A percentile compares a stretch with the other conserved stretches of the same genome.
These are phyloP conservation scores for Calonectria henricotiae DNA, from an alignment of 2,329 filamentous ascomycete genomes.

Conservation along the genomic window DNA sequence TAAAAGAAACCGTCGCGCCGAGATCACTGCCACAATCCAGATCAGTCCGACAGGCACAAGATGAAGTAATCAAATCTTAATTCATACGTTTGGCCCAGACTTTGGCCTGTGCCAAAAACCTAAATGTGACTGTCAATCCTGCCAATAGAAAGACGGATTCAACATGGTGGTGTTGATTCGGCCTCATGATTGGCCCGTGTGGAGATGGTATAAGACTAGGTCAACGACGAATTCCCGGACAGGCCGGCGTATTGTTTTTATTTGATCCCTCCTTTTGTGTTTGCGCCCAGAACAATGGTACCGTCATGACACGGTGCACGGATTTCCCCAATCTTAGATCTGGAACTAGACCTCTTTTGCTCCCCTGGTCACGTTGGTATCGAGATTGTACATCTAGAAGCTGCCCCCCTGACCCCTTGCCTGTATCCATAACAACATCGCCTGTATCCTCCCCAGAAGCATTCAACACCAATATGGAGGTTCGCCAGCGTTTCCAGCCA, in stretches of 20 bases:
- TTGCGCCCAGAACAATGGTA: background rate
- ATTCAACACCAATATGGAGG: background rate
- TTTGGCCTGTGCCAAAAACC: slow-evolving; percentile 5
- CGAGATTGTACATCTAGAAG: slow-evolving; percentile 6
- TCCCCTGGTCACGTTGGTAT: slow-evolving; percentile 1
- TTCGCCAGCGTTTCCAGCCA: background rate
- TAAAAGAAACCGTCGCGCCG: no score
- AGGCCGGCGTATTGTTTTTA: background rate
- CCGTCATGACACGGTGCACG: background rate
- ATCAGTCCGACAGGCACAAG: background rate
- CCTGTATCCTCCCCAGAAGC: background rate
- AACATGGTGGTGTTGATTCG: slow-evolving; percentile 12
- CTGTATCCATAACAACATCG: slow-evolving; percentile 9
- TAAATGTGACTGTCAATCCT: background rate
- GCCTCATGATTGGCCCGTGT: slow-evolving; percentile 20
- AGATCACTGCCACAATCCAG: background rate
- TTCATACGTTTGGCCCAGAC: background rate
- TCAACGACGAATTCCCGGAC: background rate
- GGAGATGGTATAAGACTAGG: slow-evolving; percentile 13
- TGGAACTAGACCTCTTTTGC: slow-evolving; percentile 17
- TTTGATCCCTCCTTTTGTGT: background rate
- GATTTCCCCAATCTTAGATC: background rate
- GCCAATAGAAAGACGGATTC: slow-evolving; percentile 9
- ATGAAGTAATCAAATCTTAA: slow-evolving; percentile 5
- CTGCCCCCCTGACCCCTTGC: slow-evolving; percentile 20